phyloP scores from a whole-genome alignment of 2,329 filamentous ascomycete genomes.

The Phoma sp. region DNA sequence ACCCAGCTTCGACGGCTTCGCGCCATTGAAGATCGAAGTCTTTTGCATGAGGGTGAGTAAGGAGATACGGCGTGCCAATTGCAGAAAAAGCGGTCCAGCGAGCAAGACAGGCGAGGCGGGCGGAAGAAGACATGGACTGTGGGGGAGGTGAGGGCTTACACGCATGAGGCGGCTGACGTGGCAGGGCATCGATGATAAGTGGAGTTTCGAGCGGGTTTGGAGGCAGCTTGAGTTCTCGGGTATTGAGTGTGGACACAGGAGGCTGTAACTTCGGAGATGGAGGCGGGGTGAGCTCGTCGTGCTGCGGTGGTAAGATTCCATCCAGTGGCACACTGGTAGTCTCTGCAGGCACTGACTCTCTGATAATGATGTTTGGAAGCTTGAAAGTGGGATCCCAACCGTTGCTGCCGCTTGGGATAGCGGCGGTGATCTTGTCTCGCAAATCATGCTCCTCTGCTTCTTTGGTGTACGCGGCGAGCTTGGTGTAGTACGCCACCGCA shows the following conservation, averaged over 20 bases:
- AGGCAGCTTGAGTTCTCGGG: no score
- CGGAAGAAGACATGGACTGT: conserved; percentile 24
- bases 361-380: conserved; percentile 14
- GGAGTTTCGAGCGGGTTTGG: background rate
- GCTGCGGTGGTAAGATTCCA: background rate
- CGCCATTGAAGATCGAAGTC: conserved; percentile 30
- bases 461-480: conserved; percentile 20
- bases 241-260: background rate
- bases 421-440: conserved; percentile 18
- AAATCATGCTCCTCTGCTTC: conserved; percentile 29
- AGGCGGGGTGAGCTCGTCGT: background rate
- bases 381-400: conserved; percentile 22
- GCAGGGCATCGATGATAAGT: conserved; percentile 21
- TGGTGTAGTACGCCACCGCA: conserved; percentile 26
- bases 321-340: background rate
- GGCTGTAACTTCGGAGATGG: background rate
- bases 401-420: conserved; percentile 23
- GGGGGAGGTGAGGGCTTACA: conserved; percentile 25
- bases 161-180: conserved; percentile 13
- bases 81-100: conserved; percentile 35
- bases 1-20: conserved; percentile 15
- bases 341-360: background rate
- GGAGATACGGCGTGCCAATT: conserved; percentile 21
- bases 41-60: conserved; percentile 25
- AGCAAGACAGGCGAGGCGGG: conserved; percentile 33